phyloP scores from a whole-genome alignment of 306 rosid genomes.

The Comarum palustre region DNA sequence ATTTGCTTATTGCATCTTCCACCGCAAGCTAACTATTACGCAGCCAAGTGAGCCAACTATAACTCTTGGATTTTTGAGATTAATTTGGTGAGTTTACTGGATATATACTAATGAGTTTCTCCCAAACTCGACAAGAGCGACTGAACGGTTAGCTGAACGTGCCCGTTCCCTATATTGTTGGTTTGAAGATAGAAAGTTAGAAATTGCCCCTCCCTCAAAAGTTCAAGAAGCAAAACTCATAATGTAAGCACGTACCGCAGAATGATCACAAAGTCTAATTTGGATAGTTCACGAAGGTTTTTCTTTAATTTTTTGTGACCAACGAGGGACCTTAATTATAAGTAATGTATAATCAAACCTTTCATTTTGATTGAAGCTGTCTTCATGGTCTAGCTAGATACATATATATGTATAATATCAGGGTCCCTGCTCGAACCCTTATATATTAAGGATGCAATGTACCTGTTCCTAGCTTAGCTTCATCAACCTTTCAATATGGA shows the following conservation, averaged over 20 bases:
- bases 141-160: neutral
- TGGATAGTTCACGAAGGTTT: neutral
- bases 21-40: too few species aligned
- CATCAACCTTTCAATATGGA: neutral
- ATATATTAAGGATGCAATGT: neutral
- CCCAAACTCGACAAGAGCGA: neutral
- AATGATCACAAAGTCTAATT: neutral
- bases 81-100: neutral
- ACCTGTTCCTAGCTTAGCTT: neutral
- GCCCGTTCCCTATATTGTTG: neutral
- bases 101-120: neutral
- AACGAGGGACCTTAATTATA: neutral
- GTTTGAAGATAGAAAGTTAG: neutral
- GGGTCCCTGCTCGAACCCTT: neutral
- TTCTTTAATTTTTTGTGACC: constrained; percentile 1
- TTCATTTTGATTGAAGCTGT: neutral
- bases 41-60: too few species aligned
- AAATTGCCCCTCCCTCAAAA: neutral
- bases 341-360: neutral
- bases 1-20: too few species aligned
- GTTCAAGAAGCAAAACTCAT: neutral
- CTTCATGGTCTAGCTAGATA: neutral
- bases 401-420: neutral
- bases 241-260: neutral
- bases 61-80: neutral